Evolutionary conservation across 352 stramenopile genomes (phyloP), one percentile per base, ranked within the genome.

Genomic region (Phytophthora hibernalis): DNA sequence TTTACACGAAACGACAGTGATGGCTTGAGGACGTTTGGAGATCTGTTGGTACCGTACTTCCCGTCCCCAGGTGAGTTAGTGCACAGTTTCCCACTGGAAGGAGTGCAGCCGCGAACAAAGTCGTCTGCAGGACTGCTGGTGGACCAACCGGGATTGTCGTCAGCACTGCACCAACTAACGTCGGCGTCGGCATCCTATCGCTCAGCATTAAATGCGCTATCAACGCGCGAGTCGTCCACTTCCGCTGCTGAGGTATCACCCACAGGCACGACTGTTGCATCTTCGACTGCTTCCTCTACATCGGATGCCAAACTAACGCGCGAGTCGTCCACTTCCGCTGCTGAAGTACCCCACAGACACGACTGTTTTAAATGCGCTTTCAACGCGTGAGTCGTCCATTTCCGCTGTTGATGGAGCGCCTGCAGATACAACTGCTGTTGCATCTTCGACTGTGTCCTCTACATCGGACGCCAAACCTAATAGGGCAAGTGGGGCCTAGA

Each of bases 1-100:
- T 89, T 93, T 58, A 61, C 68, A 16, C 72, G 82, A 1, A 84
- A 69, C 16, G 82, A 89, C 42, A 93, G 79, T 33, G 80, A 90
- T 49, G 77, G 77, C 10, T 65, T 76, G 26, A 69, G 64, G 9
- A 62, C 66, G 15, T 47, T 91, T 9, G 76, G 77, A n/a, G 78
- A 90, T 30, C 48, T 93, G 11, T 42, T 91, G 59, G 61, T 67
- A 11, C 65, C 79, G 22, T 79, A 76, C 28, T 82, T 83, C 51
- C 65, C 79, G 61, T 74, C 75, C 1, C 60, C 65, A 12, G 52
- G 45, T 21, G 68, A 43, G 44, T n/a, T 61, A 5, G 40, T 55
- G 15, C 54, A 65, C 10, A 82, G 48, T 44, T 83, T 83, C 20
- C 24, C 57, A 2, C 21, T 63, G 9, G 47, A 54, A 31, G 45